phyloP scores from a whole-genome alignment of 371 early-diverging fungal genomes.

The Choanephora cucurbitarum region DNA sequence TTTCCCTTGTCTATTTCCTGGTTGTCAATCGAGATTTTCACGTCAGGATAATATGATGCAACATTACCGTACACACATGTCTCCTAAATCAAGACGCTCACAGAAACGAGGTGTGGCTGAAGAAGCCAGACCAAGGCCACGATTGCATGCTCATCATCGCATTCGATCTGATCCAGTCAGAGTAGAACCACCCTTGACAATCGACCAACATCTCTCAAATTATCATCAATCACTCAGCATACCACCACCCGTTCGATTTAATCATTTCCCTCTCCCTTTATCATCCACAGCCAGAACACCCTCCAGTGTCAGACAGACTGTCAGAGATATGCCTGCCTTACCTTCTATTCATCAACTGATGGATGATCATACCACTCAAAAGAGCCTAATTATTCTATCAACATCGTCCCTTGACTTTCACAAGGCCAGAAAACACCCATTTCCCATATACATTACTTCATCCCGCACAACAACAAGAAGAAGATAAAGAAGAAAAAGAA shows the following conservation, averaged over 20 bases:
- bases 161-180: conserved; percentile 43
- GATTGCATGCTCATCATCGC: conserved; percentile 46
- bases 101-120: conserved; percentile 35
- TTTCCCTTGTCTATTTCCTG: conserved; percentile 78
- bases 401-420: conserved; percentile 32
- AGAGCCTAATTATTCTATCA: conserved; percentile 31
- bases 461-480: conserved; percentile 21
- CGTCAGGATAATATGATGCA: conserved; percentile 93
- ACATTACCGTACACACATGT: conserved; percentile 84
- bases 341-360: conserved; percentile 27
- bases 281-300: conserved; percentile 21
- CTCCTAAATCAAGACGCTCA: conserved; percentile 69
- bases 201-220: conserved; percentile 48
- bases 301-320: conserved; percentile 7
- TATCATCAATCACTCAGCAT: conserved; percentile 34
- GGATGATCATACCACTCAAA: too few relatives aligned
- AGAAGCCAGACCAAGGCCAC: conserved; percentile 37
- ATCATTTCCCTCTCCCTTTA: conserved; percentile 27
- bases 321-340: too few relatives aligned
- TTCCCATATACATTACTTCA: conserved; percentile 37
- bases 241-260: conserved; percentile 20
- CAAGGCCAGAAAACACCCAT: conserved; percentile 15
- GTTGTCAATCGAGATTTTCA: conserved; percentile 83
- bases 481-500: conserved; percentile 4
- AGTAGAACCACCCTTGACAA: conserved; percentile 47